Conservation (phyloP, 2,329 filamentous ascomycete species). For the Kalaharituber pfeilii region DNA sequence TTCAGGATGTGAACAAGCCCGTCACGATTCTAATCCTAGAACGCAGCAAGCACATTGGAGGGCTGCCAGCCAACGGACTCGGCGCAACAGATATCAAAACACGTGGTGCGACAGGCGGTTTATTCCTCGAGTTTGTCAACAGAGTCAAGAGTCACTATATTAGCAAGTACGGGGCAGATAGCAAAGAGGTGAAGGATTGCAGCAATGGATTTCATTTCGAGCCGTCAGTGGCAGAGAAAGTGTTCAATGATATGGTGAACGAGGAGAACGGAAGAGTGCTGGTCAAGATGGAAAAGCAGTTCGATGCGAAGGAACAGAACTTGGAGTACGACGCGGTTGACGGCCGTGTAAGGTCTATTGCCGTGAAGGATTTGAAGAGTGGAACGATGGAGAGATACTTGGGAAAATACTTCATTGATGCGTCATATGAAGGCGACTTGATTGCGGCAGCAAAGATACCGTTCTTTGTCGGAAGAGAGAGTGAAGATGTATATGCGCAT, state of each 20-base stretch:
- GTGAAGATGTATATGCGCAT: conserved; percentile 8
- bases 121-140: conserved; percentile 18
- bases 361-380: not conserved
- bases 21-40: conserved; percentile 3
- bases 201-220: conserved; percentile 20
- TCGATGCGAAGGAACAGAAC: conserved; percentile 4
- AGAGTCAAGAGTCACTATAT: conserved; percentile 14
- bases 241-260: conserved; percentile 12
- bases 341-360: not conserved
- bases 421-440: conserved; percentile 23
- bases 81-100: conserved; percentile 20
- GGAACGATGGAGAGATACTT: conserved; percentile 1
- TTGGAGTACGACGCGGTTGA: not conserved
- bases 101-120: conserved; percentile 11
- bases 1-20: not conserved
- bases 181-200: conserved; percentile 12
- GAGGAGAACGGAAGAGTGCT: conserved; percentile 4
- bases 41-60: conserved; percentile 2
- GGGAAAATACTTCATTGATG: conserved; percentile 20
- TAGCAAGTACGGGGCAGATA: conserved; percentile 10
- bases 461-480: conserved; percentile 14
- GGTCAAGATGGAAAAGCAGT: conserved; percentile 1
- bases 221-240: conserved; percentile 16
- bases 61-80: conserved; percentile 19
- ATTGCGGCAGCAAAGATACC: conserved; percentile 17